Evolutionary conservation across 208 protist species (phyloP).

Genomic region (Trypanosomatidae sp.): DNA sequence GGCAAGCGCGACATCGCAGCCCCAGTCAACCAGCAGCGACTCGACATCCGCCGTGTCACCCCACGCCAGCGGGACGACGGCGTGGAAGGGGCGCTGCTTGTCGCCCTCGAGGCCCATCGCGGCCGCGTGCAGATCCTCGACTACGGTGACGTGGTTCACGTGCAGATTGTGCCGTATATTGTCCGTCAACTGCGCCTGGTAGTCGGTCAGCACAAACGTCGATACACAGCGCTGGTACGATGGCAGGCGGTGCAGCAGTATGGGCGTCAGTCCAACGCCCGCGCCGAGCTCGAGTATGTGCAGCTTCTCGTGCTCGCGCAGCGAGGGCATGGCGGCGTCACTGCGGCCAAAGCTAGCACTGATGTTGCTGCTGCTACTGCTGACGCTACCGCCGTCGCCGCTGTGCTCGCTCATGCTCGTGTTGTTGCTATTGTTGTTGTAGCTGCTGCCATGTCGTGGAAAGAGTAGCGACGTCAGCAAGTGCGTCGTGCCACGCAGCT

Average conservation of each 20-base stretch:
- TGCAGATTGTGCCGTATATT: constrained; percentile 58
- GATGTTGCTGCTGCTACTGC: too few species aligned
- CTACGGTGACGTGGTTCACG: constrained; percentile 13
- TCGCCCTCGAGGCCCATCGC: constrained; percentile 12
- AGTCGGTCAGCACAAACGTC: constrained; percentile 44
- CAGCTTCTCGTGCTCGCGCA: constrained; percentile 18
- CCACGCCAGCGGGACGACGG: constrained; percentile 51
- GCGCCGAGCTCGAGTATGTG: constrained; percentile 63
- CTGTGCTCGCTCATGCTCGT: neutral
- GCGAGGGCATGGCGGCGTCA: too few species aligned
- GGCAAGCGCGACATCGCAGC: constrained; percentile 42
- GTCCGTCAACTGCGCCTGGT: constrained; percentile 47
- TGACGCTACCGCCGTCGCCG: too few species aligned
- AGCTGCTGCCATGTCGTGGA: constrained; percentile 2
- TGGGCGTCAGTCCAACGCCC: constrained; percentile 51
- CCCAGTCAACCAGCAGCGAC: constrained; percentile 18
- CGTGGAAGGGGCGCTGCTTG: constrained; percentile 14
- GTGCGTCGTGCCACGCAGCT: constrained; percentile 20
- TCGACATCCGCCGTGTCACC: constrained; percentile 17
- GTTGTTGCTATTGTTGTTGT: neutral
- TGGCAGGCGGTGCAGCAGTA: constrained; percentile 24
- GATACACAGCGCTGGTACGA: constrained; percentile 21
- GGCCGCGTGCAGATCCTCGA: constrained; percentile 9
- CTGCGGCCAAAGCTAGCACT: too few species aligned
- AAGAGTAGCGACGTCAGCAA: constrained; percentile 16